These are phyloP conservation scores for Colletotrichum magnum DNA, from an alignment of 2,329 filamentous ascomycete species.

Conservation along the genomic window DNA sequence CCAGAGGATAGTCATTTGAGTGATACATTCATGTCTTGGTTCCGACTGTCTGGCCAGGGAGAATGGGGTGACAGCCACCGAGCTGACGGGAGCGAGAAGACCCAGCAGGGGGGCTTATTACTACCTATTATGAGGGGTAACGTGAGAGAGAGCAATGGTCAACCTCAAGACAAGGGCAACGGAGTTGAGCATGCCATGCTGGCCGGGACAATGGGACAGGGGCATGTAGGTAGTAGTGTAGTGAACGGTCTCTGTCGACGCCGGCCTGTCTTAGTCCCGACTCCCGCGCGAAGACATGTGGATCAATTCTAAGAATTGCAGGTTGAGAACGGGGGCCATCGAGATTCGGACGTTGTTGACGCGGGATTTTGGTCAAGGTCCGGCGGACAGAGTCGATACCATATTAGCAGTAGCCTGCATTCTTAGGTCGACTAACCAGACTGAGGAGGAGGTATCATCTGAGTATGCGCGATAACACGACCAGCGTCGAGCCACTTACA, in stretches of 20 bases:
- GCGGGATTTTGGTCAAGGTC: constrained; percentile 17
- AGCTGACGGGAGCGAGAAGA: constrained; percentile 1
- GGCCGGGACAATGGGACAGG: too few species aligned
- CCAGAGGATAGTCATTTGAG: neutral
- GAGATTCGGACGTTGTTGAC: constrained; percentile 27
- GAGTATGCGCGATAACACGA: constrained; percentile 21
- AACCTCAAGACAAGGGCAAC: too few species aligned
- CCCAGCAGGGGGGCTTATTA: neutral
- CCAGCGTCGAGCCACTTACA: constrained; percentile 1
- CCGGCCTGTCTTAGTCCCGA: too few species aligned
- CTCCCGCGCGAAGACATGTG: constrained; percentile 17
- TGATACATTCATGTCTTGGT: neutral
- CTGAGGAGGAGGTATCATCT: constrained; percentile 32
- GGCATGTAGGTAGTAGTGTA: too few species aligned
- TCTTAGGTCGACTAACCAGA: constrained; percentile 26
- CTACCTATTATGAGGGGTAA: neutral
- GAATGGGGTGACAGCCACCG: constrained; percentile 18
- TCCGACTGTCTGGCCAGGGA: constrained; percentile 23
- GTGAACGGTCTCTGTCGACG: too few species aligned
- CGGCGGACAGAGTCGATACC: too few species aligned
- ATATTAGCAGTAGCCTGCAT: too few species aligned
- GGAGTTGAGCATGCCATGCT: too few species aligned
- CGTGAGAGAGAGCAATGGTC: neutral
- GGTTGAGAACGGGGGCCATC: neutral
- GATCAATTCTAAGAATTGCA: neutral